Percentiles rank a stretch among this genome's conserved stretches.
Conservation (phyloP, 805 yeast genomes). For the Cephaloascus fragrans region DNA sequence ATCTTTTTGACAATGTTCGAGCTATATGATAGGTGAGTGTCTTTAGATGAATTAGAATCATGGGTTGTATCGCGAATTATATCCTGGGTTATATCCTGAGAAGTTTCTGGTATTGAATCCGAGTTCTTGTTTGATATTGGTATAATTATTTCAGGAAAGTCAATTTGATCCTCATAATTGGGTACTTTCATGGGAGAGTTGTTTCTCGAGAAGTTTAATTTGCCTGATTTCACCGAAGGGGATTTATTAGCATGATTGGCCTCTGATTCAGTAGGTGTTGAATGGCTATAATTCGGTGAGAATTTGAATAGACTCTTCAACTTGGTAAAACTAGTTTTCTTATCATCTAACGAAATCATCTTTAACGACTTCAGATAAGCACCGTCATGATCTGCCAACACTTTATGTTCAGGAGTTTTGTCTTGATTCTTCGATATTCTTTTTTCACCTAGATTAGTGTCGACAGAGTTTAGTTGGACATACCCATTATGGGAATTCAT, state of each 20-base stretch:
- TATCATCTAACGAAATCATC: conserved; percentile 7
- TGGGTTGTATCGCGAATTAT: background rate
- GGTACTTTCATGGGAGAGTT: background rate
- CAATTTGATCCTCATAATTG: background rate
- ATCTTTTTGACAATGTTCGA: conserved; percentile 6
- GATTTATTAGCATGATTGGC: background rate
- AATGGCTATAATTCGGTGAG: conserved; percentile 1
- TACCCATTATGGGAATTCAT: too few relatives aligned
- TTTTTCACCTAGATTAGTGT: background rate
- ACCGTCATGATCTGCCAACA: conserved; percentile 2
- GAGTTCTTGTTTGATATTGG: background rate
- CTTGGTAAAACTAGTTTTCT: conserved; percentile 15
- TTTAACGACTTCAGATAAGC: conserved; percentile 4
- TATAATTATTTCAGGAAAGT: background rate
- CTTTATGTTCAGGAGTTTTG: conserved; percentile 2
- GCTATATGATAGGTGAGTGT: background rate
- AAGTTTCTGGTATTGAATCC: conserved; percentile 1
- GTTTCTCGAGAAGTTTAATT: background rate
- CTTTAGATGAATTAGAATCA: background rate
- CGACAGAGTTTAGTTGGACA: background rate
- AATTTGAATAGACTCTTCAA: conserved; percentile 19
- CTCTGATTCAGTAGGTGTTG: background rate
- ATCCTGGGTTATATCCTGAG: too few relatives aligned
- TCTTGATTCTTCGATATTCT: background rate
- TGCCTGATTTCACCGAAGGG: background rate